These are phyloP conservation scores for Pholiota adiposa DNA, from an alignment of 1,284 basidiomycete genomes.

Conservation along the genomic window DNA sequence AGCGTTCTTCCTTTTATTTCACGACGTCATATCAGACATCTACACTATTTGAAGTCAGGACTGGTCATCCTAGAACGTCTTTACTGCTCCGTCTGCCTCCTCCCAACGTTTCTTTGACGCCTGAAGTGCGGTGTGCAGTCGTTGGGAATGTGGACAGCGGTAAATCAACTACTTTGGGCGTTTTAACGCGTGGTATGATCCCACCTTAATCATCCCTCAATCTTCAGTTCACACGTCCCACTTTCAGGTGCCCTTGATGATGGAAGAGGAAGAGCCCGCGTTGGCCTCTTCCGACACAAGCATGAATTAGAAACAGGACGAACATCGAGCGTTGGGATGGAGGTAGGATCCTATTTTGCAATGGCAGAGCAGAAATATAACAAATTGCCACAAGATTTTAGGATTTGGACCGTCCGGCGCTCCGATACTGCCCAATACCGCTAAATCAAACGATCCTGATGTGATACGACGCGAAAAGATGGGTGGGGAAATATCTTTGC, in stretches of 20 bases:
- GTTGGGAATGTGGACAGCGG: conserved; percentile 96
- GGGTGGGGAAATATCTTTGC: conserved; percentile 94
- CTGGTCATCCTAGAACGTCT: conserved; percentile 55
- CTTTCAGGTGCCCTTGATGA: conserved; percentile 85
- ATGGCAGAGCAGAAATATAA: background rate
- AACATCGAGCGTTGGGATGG: conserved; percentile 95
- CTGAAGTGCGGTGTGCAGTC: conserved; percentile 93
- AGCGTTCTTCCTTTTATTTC: background rate
- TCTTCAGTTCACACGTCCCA: background rate
- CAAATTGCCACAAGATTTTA: conserved; percentile 61
- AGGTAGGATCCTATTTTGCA: conserved; percentile 51
- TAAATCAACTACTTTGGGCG: conserved; percentile 93
- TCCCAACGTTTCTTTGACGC: conserved; percentile 68
- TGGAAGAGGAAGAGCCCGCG: conserved; percentile 91
- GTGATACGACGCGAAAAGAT: conserved; percentile 82
- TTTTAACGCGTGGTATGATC: conserved; percentile 71
- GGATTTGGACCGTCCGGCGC: conserved; percentile 79
- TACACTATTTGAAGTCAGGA: conserved; percentile 52
- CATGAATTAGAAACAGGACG: conserved; percentile 97
- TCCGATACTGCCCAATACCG: conserved; percentile 74
- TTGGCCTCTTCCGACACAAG: conserved; percentile 94
- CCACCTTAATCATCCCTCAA: background rate
- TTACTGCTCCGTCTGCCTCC: conserved; percentile 75
- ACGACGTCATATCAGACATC: conserved; percentile 46
- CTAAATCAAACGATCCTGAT: conserved; percentile 60